Base-by-base conservation (phyloP, 352 stramenopile species). In the Globisporangium acanthophoron region DNA sequence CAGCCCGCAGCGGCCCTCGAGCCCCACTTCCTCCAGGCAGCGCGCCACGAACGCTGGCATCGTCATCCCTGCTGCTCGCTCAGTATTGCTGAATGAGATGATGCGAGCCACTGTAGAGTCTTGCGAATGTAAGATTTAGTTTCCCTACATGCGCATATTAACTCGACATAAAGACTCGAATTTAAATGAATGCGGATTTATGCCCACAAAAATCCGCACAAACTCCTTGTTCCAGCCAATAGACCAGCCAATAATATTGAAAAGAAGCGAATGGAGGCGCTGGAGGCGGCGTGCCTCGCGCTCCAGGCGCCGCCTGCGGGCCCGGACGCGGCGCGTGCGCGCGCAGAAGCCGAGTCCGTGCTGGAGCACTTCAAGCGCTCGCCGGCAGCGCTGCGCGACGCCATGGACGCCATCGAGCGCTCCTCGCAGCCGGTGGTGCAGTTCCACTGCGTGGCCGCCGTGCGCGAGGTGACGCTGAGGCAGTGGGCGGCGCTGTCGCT, bases 341-440 rank as follows among this genome's bases (percentile, higher is more conserved):
- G 84, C 43, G 65, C 71, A 0, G 77, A 89, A 60, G 84, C 84
- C 1, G 81, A 90, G 51, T 50, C 58, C 35, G 69, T 92, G 49
- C 66, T 94, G 48, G 69, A 86, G 43, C 78, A 90, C 58, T 94
- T 94, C 65, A 94, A 94, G 69, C 74, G 78, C 54, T 91, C 80
- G n/a, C 80, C 81, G 2, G 66, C 70, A 27, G 82, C 82, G 46
- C 71, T 90, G 2, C 16, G 52, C 1, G 83, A 94, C 52, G 66
- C 85, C 31, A 85, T 88, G 67, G 57, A 58, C 37, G 61, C 88
- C 40, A 67, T 94, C 41, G 60, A 62, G 37, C 46, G 62, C 35
- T 68, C 77, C 18, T 67, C 60, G 27, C 73, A 76, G 16, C 59
- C 77, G 13, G 67, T 92, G 45, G 82, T 92, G 52, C 80, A 89